Evolutionary conservation across 2,329 filamentous ascomycete species (phyloP).

Genomic region (Colletotrichum costaricense): DNA sequence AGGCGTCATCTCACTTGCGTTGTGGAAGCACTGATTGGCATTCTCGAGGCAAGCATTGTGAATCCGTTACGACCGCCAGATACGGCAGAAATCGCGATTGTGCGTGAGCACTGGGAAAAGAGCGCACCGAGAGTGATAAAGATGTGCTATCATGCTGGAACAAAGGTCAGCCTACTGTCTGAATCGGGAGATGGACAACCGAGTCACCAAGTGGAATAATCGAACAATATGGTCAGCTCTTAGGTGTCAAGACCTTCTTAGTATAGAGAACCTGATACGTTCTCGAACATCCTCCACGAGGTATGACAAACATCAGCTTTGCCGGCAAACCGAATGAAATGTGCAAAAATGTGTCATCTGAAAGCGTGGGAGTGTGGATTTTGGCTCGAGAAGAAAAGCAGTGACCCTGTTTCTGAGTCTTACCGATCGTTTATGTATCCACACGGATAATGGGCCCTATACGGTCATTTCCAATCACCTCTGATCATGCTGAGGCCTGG

Average conservation of each 20-base stretch:
- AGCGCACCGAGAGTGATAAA: background rate
- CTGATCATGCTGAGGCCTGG: too few relatives aligned
- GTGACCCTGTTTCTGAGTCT: background rate
- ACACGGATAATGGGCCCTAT: background rate
- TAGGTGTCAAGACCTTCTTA: background rate
- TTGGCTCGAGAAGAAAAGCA: background rate
- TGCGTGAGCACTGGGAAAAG: background rate
- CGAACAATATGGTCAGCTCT: background rate
- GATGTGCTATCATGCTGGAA: background rate
- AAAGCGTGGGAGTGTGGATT: background rate
- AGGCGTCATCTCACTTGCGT: background rate
- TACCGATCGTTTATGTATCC: background rate
- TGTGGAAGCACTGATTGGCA: background rate
- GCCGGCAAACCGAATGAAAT: background rate
- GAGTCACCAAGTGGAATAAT: background rate
- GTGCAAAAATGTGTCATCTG: background rate
- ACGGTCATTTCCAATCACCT: background rate
- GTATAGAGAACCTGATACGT: background rate
- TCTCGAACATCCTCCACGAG: background rate
- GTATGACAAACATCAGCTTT: background rate
- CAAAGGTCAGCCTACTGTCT: background rate
- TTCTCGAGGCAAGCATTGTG: background rate
- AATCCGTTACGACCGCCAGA: background rate
- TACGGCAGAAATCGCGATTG: background rate
- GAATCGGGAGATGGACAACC: background rate